Evolutionary conservation across 768 basidiomycete species (phyloP).

Genomic region (Rickenella mellea): DNA sequence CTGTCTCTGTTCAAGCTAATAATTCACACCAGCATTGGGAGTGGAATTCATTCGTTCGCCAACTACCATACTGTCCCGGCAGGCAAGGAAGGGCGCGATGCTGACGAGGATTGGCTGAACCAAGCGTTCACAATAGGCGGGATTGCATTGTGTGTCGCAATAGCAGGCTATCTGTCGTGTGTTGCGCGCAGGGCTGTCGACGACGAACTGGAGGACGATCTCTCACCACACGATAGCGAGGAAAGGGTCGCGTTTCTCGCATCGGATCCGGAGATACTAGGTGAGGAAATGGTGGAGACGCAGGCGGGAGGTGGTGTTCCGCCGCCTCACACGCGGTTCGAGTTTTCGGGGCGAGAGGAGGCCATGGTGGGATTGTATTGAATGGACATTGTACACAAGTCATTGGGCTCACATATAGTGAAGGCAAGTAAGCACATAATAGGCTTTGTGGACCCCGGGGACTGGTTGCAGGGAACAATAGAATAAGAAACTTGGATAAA

Average conservation of each 20-base stretch:
- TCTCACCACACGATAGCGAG: slow-evolving; percentile 26
- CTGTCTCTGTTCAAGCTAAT: slow-evolving; percentile 84
- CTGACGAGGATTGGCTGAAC: slow-evolving; percentile 37
- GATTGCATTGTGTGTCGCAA: slow-evolving; percentile 58
- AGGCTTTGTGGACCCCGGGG: too few relatives aligned
- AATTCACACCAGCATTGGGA: slow-evolving; percentile 83
- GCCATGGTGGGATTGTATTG: too few relatives aligned
- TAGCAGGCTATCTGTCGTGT: slow-evolving; percentile 72
- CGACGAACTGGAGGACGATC: slow-evolving; percentile 39
- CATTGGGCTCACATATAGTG: too few relatives aligned
- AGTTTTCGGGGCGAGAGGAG: too few relatives aligned
- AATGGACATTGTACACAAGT: too few relatives aligned
- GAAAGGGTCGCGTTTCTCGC: slow-evolving; percentile 46
- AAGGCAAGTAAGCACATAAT: too few relatives aligned
- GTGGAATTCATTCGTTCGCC: slow-evolving; percentile 77
- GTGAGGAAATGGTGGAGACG: too few relatives aligned
- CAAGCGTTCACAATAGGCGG: slow-evolving; percentile 61
- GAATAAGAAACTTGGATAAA: too few relatives aligned
- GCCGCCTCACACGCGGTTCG: too few relatives aligned
- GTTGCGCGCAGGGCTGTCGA: slow-evolving; percentile 64
- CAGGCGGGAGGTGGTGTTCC: too few relatives aligned
- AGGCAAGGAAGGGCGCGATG: slow-evolving; percentile 16
- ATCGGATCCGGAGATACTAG: slow-evolving; percentile 17
- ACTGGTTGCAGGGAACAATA: too few relatives aligned
- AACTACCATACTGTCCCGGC: slow-evolving; percentile 40